Base-by-base conservation (phyloP, 768 basidiomycete genomes). In the Nevesoporus exiguus region DNA sequence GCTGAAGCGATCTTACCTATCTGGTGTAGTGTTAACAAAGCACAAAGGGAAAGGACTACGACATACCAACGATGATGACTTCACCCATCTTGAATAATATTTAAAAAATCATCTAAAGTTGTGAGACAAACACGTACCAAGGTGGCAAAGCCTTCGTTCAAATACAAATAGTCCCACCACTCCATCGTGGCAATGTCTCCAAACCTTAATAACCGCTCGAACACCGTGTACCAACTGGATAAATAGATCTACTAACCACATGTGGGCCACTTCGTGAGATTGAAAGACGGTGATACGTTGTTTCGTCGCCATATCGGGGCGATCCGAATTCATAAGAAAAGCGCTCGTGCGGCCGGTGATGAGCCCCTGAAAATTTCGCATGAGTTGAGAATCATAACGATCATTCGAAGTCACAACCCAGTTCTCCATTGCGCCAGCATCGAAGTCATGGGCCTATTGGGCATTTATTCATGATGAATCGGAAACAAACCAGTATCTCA, bases 161-260 rank as follows among this genome's bases (percentile, higher is more conserved):
- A 72, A 69, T 89, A 90, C 45, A 92, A 77, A 68, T 89, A 85
- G 57, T 89, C 83, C 90, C 90, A 93, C 90, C 91, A 93, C 63
- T 83, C 82, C 93, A 95, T 94, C 0, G 93, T 96, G 7, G 90
- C 88, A 62, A 97, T 88, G 66, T 96, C 86, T 24, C 93, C 94
- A 61, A 95, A 96, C 91, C 90, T 61, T 14, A 39, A 60, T 19
- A 22, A 29, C 21, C 19, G 43, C 21, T 77, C 58, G 27, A 50
- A 17, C n/a, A 42, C 27, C 22, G 30, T 33, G 7, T 31, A 34
- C 34, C 19, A 19, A 11, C 3, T 46, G 7, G 11, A 13, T 22
- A 7, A 47, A 53, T 1, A 33, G 41, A 47, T 33, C 43, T 31
- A 70, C 74, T 58, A 58, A 84, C 85, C 88, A 86, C 85, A 90